A percentile compares a stretch with the other conserved stretches of the same genome.
These are phyloP conservation scores for Fusarium beomiforme DNA, from an alignment of 2,329 filamentous ascomycete species.

Conservation along the genomic window DNA sequence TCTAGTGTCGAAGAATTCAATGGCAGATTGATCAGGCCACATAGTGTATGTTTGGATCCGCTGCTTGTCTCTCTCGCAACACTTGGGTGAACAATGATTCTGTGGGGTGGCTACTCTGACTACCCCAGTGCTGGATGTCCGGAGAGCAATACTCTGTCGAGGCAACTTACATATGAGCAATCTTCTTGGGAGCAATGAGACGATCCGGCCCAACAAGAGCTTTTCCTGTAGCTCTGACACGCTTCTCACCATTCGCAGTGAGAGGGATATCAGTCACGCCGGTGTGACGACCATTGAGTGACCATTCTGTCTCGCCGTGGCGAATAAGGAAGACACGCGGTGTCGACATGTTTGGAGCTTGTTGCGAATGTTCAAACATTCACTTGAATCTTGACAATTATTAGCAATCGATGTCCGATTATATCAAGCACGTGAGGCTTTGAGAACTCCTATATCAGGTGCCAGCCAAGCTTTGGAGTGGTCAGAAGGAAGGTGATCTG, in stretches of 20 bases:
- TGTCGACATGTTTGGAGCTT: conserved; percentile 51
- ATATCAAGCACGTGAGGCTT: neutral
- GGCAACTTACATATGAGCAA: conserved; percentile 79
- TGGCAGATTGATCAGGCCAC: neutral
- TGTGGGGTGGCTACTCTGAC: neutral
- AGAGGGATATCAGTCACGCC: conserved; percentile 87
- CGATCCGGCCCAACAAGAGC: conserved; percentile 87
- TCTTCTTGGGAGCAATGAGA: conserved; percentile 82
- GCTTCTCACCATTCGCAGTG: conserved; percentile 82
- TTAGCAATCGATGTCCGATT: neutral
- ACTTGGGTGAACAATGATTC: neutral
- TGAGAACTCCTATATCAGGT: neutral
- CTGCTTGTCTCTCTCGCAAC: neutral
- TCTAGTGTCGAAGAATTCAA: neutral
- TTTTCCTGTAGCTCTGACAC: conserved; percentile 79
- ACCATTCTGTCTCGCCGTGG: conserved; percentile 97
- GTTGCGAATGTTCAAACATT: neutral
- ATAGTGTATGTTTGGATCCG: neutral
- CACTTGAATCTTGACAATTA: neutral
- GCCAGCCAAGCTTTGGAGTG: neutral
- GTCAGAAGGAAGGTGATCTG: conserved; percentile 21
- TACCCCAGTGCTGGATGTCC: neutral
- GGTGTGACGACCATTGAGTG: conserved; percentile 85
- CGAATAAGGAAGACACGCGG: conserved; percentile 85
- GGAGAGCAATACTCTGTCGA: neutral